A percentile compares a stretch with the other conserved stretches of the same genome.
phyloP scores from a whole-genome alignment of 2,329 filamentous ascomycete genomes.

The Amylocarpus encephaloides region DNA sequence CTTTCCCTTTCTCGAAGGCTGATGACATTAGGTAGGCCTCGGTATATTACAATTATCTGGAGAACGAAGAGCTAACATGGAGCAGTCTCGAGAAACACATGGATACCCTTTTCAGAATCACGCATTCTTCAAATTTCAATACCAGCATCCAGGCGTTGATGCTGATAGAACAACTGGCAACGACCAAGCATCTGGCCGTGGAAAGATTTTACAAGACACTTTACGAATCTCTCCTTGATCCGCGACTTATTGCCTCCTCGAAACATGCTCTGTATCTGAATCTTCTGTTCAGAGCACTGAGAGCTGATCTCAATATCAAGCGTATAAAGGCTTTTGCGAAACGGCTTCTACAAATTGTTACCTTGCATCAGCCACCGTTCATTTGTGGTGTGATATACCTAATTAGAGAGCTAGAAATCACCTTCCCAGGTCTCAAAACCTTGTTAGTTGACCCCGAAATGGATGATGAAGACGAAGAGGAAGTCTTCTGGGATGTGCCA shows the following conservation, averaged over 20 bases:
- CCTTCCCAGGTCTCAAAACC: slow-evolving; percentile 72
- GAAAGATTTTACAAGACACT: slow-evolving; percentile 93
- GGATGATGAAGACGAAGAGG: slow-evolving; percentile 56
- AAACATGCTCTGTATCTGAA: slow-evolving; percentile 97
- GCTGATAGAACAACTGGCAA: slow-evolving; percentile 86
- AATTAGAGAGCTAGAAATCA: slow-evolving; percentile 69
- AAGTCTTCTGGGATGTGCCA: slow-evolving; percentile 54
- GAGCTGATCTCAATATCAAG: slow-evolving; percentile 82
- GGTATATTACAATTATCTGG: background rate
- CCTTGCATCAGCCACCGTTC: slow-evolving; percentile 86
- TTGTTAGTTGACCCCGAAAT: slow-evolving; percentile 78
- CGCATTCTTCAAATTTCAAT: slow-evolving; percentile 98
- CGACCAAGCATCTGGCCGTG: slow-evolving; percentile 70
- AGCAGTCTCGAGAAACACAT: slow-evolving; percentile 75
- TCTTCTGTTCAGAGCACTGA: slow-evolving; percentile 79
- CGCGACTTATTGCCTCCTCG: slow-evolving; percentile 78
- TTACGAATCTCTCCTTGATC: slow-evolving; percentile 91
- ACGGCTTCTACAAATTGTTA: slow-evolving; percentile 79
- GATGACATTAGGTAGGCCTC: slow-evolving; percentile 62
- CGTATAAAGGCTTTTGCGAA: slow-evolving; percentile 96
- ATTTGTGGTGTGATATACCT: slow-evolving; percentile 90
- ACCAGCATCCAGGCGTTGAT: slow-evolving; percentile 94
- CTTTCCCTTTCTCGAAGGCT: slow-evolving; percentile 83
- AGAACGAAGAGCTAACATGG: slow-evolving; percentile 19
- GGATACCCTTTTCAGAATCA: slow-evolving; percentile 90